Base-by-base conservation (phyloP, 1,139 yeast genomes). In the Debaryomyces psychrophilus region DNA sequence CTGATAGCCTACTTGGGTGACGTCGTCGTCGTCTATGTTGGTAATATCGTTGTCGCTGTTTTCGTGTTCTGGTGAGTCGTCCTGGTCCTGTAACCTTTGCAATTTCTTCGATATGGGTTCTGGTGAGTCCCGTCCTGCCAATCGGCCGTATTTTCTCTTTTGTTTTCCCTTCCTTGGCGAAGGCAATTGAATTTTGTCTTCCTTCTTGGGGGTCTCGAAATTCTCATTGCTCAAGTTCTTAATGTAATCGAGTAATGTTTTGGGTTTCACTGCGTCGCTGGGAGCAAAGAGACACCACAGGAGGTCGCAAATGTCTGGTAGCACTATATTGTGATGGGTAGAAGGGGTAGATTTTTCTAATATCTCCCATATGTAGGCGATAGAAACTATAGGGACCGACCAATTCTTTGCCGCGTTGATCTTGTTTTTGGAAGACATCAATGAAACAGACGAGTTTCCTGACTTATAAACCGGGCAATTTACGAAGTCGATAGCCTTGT, bases 211-310 rank as follows among this genome's bases (percentile, higher is more conserved):
- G 14, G 44, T 39, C 14, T 31, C 39, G 18, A 27, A 29, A 15
- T 9, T 18, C 7, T 12, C 34, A 22, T 37, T 31, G 15, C 37
- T 48, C 42, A 55, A 41, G 36, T 50, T 59, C 34, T 63, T 61
- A 17, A 67, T 65, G 45, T 67, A 71, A 39, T 71, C 75, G 50
- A 71, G 49, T 38, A 71, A 58, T 9, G 71, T 64, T 34, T 58
- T 61, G 0, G 73, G 68, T 17, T 63, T 50, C 14, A 23, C 44
- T 22, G 48, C 41, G 9, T 28, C 31, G 9, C 18, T 46, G 1
- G 82, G 82, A 6, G 81, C 81, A 60, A 67, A 79, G 3, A 82
- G 61, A 54, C 85, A 80, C 85, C 85, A 81, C 35, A 62, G 54
- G 14, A 67, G 59, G 51, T 81, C 77, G 28, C 69, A 55, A 4